Conservation (phyloP, 257 asterid species). For the Pogostemon cablin region DNA sequence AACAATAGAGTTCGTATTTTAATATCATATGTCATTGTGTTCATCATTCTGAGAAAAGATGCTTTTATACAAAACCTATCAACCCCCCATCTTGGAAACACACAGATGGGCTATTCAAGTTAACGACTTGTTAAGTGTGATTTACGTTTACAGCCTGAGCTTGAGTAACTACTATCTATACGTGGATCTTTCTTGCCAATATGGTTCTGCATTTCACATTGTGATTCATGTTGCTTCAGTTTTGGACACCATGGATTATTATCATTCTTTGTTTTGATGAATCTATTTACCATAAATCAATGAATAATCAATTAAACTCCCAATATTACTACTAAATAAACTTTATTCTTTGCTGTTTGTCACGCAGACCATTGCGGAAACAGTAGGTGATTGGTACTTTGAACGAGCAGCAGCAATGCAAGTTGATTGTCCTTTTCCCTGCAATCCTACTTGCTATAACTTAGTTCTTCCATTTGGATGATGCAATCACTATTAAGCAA, state of each 20-base stretch:
- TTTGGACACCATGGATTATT: not conserved
- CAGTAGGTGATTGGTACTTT: slow-evolving; percentile 96
- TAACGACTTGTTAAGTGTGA: not conserved
- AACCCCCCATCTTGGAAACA: not conserved
- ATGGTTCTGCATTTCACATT: not conserved
- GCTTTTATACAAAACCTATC: not conserved
- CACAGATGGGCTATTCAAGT: not conserved
- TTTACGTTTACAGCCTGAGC: not conserved
- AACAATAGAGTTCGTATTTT: slow-evolving; percentile 59
- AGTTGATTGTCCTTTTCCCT: slow-evolving; percentile 79
- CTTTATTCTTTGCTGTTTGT: not conserved
- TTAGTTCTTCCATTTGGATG: slow-evolving; percentile 49
- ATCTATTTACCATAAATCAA: slow-evolving; percentile 13
- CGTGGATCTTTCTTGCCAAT: not conserved
- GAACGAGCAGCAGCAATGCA: slow-evolving; percentile 54
- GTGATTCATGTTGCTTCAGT: not conserved
- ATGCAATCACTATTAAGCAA: not conserved
- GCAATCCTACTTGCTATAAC: slow-evolving; percentile 90
- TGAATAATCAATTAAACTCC: not conserved
- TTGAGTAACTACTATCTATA: not conserved
- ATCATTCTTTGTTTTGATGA: not conserved
- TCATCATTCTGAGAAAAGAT: not conserved
- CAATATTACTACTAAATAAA: slow-evolving; percentile 16
- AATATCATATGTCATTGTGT: slow-evolving; percentile 16
- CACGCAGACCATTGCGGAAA: slow-evolving; percentile 82